phyloP scores from a whole-genome alignment of 306 rosid genomes.

The Quercus rubra region DNA sequence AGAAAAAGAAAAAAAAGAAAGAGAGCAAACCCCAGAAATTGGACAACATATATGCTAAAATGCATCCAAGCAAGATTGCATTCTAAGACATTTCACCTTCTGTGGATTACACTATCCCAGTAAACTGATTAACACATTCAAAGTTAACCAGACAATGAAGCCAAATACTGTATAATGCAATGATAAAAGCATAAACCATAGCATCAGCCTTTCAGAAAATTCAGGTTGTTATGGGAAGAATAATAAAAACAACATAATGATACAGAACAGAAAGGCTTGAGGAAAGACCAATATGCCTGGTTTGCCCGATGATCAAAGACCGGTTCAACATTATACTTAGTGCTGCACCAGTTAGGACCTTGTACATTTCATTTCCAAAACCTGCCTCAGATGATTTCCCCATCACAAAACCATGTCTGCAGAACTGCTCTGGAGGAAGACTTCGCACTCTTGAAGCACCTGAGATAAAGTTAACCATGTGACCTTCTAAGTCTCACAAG shows the following conservation, averaged over 20 bases:
- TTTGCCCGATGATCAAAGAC: constrained; percentile 97
- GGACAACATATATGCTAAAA: background rate
- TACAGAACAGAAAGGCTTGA: constrained; percentile 69
- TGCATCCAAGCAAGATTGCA: background rate
- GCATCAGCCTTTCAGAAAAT: background rate
- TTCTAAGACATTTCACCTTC: background rate
- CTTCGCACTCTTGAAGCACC: constrained; percentile 76
- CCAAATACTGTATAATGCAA: background rate
- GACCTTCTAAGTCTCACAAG: constrained; percentile 22
- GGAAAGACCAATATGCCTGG: constrained; percentile 99
- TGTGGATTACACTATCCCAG: background rate
- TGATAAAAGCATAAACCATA: background rate
- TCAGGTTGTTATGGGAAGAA: background rate
- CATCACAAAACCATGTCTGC: constrained; percentile 81
- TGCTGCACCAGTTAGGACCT: constrained; percentile 80
- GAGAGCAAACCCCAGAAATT: background rate
- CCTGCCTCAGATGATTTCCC: constrained; percentile 97
- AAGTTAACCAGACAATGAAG: background rate
- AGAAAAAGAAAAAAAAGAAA: background rate
- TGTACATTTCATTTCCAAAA: constrained; percentile 98
- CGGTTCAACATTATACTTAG: constrained; percentile 90
- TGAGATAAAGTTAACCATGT: constrained; percentile 31
- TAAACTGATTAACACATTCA: background rate
- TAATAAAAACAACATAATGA: background rate
- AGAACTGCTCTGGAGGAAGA: constrained; percentile 77